phyloP scores from a whole-genome alignment of 2,329 filamentous ascomycete genomes.

The Sporothrix curviconia region DNA sequence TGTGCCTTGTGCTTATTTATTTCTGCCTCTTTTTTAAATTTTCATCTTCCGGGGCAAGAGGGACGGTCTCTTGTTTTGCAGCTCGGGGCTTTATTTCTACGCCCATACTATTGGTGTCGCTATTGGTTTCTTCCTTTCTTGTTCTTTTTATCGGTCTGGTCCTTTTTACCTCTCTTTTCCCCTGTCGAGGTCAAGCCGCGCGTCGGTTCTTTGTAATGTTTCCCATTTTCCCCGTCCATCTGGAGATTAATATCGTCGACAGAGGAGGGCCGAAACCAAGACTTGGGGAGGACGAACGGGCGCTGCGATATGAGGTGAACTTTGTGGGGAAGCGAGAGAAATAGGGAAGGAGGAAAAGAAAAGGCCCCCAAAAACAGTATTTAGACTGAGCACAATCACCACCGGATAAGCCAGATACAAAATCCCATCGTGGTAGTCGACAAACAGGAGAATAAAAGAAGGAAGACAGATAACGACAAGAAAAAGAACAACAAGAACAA shows the following conservation, averaged over 20 bases:
- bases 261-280: neutral
- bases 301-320: neutral
- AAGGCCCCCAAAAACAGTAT: too few relatives aligned
- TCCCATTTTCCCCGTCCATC: neutral
- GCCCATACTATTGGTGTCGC: neutral
- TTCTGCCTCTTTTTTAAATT: too few relatives aligned
- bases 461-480: neutral
- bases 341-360: neutral
- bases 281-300: neutral
- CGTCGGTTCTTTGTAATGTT: neutral
- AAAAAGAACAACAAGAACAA: neutral
- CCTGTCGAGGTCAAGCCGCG: neutral
- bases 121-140: neutral
- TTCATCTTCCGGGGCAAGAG: neutral
- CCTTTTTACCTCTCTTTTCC: too few relatives aligned
- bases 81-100: constrained; percentile 7
- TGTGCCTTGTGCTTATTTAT: neutral
- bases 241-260: constrained; percentile 5
- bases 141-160: neutral
- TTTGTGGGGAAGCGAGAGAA: constrained; percentile 6
- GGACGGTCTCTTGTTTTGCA: too few relatives aligned
- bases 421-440: too few relatives aligned
- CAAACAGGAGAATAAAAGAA: neutral
- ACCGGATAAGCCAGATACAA: too few relatives aligned
- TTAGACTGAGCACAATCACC: too few relatives aligned